phyloP scores from a whole-genome alignment of 495 filamentous ascomycete species.

The Parathielavia appendiculata region DNA sequence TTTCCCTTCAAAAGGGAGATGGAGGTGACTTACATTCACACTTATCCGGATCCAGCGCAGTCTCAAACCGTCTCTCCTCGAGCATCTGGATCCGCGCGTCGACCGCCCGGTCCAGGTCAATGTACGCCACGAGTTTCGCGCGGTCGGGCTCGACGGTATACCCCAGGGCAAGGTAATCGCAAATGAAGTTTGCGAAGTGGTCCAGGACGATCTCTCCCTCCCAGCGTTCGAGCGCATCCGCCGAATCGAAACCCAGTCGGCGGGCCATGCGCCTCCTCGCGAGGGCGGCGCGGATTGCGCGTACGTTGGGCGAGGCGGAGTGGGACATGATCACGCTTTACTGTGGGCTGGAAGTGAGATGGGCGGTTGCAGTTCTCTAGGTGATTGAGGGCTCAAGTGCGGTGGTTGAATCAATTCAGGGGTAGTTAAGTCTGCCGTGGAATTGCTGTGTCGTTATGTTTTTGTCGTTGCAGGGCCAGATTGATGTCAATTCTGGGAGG shows the following conservation, averaged over 20 bases:
- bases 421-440: no score
- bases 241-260: slow-evolving; percentile 5
- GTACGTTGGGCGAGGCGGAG: no score
- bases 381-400: no score
- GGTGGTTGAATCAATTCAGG: no score
- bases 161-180: slow-evolving; percentile 12
- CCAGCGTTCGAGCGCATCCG: slow-evolving; percentile 5
- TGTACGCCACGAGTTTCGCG: slow-evolving; percentile 1
- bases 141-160: slow-evolving; percentile 6
- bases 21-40: slow-evolving; percentile 7
- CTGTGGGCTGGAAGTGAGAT: no score
- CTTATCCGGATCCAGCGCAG: slow-evolving; percentile 10
- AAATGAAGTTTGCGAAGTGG: slow-evolving; percentile 17
- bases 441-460: no score
- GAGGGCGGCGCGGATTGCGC: not conserved
- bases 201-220: slow-evolving; percentile 11
- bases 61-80: not conserved
- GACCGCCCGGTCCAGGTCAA: slow-evolving; percentile 10
- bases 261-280: not conserved
- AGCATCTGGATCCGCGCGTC: slow-evolving; percentile 4
- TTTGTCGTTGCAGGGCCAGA: no score
- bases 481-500: no score
- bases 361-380: no score
- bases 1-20: not conserved
- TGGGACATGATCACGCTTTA: not conserved